Base-by-base conservation (phyloP, 306 rosid genomes). In the Dalbergia cultrata region DNA sequence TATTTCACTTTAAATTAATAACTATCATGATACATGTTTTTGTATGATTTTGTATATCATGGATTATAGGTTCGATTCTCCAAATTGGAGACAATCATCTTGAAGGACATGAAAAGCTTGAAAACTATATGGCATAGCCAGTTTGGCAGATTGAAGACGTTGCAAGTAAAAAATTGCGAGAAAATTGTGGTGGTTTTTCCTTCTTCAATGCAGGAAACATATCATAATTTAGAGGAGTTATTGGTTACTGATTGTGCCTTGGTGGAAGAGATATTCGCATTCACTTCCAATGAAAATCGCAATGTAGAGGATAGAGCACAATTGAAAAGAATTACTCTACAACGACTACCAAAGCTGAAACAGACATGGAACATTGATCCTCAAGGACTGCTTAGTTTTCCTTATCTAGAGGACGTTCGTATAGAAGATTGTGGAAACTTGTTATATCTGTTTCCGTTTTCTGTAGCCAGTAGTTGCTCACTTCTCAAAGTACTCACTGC, bases 51-150 rank as follows among this genome's bases (percentile, higher is more conserved):
- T 13, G 11, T n/a, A 67, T 41, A 39, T 43, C 10, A 3, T 41
- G n/a, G 10, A 67, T 67, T 5, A 39, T 19, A 67, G 72, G 34
- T 17, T 67, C 72, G 9, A 18, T 67, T 67, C n/a, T 11, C 53
- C 34, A 67, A 41, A 18, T 39, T 79, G 53, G 56, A 74, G 19
- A 17, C 0, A 2, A 21, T 83, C n/a, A 0, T 0, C 4, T 26
- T 83, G 8, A 0, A 0, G 4, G 5, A 8, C 2, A 18, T 45
- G 41, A 33, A 33, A 18, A 13, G 8, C 14, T 66, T 74, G 18
- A 34, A 66, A 14, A n/a, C n/a, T 5, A 31, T 71, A 74, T 74
- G 71, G 80, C 1, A 44, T n/a, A 0, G 3, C 3, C 19, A 35
- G 39, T 72, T 50, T 50, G n/a, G 1, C 17, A 50, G 0, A 13